These are phyloP conservation scores for Yamadazyma songkhlaensis DNA, from an alignment of 1,139 yeast species.

Conservation along the genomic window DNA sequence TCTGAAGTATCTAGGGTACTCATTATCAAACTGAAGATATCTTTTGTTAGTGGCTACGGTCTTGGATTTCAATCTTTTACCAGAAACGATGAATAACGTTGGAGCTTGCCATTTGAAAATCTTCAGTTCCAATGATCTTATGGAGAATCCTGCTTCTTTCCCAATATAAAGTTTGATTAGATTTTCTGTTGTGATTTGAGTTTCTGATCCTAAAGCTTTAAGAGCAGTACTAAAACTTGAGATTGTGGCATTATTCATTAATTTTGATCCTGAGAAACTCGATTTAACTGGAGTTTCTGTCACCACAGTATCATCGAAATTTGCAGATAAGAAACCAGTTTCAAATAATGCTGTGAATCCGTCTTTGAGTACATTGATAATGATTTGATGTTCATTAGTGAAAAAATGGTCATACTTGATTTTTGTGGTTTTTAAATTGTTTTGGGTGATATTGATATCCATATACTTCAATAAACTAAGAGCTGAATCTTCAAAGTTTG, in stretches of 20 bases:
- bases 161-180: conserved; percentile 70
- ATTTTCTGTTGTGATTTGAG: conserved; percentile 33
- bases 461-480: conserved; percentile 37
- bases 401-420: conserved; percentile 36
- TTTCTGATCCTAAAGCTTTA: conserved; percentile 15
- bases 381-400: conserved; percentile 22
- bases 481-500: conserved; percentile 30
- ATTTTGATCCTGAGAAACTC: conserved; percentile 29
- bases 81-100: conserved; percentile 66
- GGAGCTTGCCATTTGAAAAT: conserved; percentile 93
- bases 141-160: conserved; percentile 76
- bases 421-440: conserved; percentile 16
- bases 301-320: conserved; percentile 5
- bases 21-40: conserved; percentile 48
- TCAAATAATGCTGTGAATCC: conserved; percentile 35
- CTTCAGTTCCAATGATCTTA: conserved; percentile 79
- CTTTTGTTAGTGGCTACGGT: conserved; percentile 43
- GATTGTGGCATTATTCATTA: conserved; percentile 39
- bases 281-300: conserved; percentile 5
- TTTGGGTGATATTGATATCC: conserved; percentile 27
- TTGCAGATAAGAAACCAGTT: conserved; percentile 19
- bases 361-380: conserved; percentile 37
- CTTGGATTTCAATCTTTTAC: conserved; percentile 48
- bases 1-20: conserved; percentile 49
- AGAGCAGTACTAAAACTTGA: conserved; percentile 40